Evolutionary conservation across 768 basidiomycete species (phyloP).

Genomic region (Rhodotorula toruloides): DNA sequence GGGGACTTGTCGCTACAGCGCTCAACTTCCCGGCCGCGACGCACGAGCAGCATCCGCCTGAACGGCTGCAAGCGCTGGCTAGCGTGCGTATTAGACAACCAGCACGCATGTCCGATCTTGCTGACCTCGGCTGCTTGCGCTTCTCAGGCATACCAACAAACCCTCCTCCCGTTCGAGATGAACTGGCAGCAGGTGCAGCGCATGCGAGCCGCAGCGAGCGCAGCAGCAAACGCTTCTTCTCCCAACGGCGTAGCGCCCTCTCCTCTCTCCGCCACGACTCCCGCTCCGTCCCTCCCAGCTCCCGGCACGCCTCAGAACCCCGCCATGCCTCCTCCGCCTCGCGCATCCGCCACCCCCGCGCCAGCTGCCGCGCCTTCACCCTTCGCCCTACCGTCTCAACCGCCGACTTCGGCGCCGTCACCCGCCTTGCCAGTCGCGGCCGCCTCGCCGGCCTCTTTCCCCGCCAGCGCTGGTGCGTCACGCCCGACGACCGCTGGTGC

Average conservation of each 20-base stretch:
- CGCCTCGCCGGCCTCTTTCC: too few relatives aligned
- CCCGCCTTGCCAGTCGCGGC: too few relatives aligned
- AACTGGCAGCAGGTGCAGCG: slow-evolving; percentile 8
- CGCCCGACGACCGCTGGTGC: background rate
- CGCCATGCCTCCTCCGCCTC: too few relatives aligned
- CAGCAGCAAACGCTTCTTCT: too few relatives aligned
- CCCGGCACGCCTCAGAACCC: too few relatives aligned
- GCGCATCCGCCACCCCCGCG: background rate
- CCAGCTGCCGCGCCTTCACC: background rate
- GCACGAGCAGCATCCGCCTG: background rate
- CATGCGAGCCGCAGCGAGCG: background rate
- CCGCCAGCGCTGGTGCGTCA: too few relatives aligned
- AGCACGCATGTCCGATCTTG: background rate
- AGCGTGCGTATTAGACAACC: too few relatives aligned
- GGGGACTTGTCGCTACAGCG: slow-evolving; percentile 3
- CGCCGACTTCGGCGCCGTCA: background rate
- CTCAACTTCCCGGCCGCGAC: slow-evolving; percentile 11
- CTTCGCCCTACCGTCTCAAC: background rate
- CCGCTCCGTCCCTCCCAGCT: too few relatives aligned
- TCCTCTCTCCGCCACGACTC: too few relatives aligned
- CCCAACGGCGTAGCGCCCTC: too few relatives aligned
- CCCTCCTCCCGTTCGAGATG: slow-evolving; percentile 27
- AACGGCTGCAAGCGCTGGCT: slow-evolving; percentile 12
- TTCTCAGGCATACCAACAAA: slow-evolving; percentile 19
- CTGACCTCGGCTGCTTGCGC: background rate